Evolutionary conservation across 768 basidiomycete genomes (phyloP).

Genomic region (Trichaptum fuscoviolaceum): DNA sequence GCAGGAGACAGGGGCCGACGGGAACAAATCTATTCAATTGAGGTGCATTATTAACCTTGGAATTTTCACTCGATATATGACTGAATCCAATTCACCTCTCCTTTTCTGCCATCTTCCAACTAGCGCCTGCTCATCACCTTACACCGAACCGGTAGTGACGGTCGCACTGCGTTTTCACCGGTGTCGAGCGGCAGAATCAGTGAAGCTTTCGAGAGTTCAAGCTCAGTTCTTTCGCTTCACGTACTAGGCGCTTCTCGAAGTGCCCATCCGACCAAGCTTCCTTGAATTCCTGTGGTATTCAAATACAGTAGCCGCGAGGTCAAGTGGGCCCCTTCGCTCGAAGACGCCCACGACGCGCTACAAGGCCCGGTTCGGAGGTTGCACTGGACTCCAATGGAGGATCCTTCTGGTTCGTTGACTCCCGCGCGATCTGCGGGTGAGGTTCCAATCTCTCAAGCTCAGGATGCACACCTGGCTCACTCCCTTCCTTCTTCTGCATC

Average conservation of each 20-base stretch:
- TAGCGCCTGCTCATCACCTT: not conserved
- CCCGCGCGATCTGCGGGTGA: not conserved
- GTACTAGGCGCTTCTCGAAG: not conserved
- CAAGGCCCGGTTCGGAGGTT: not conserved
- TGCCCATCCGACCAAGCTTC: not conserved
- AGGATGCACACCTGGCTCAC: not conserved
- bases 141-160: not conserved
- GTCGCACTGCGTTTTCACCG: not conserved
- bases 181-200: not conserved
- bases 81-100: not conserved
- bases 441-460: not conserved
- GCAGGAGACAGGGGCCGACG: not conserved
- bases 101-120: not conserved
- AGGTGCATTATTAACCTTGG: not conserved
- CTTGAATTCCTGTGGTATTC: not conserved
- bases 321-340: not conserved
- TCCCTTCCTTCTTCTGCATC: not conserved
- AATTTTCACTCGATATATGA: not conserved
- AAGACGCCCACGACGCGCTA: not conserved
- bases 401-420: not conserved
- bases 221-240: not conserved
- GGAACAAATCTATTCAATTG: not conserved
- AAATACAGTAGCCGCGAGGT: not conserved
- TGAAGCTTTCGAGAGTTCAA: not conserved
- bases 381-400: not conserved